These are phyloP conservation scores for Alternaria conjuncta DNA, from an alignment of 2,329 filamentous ascomycete genomes.

Conservation along the genomic window DNA sequence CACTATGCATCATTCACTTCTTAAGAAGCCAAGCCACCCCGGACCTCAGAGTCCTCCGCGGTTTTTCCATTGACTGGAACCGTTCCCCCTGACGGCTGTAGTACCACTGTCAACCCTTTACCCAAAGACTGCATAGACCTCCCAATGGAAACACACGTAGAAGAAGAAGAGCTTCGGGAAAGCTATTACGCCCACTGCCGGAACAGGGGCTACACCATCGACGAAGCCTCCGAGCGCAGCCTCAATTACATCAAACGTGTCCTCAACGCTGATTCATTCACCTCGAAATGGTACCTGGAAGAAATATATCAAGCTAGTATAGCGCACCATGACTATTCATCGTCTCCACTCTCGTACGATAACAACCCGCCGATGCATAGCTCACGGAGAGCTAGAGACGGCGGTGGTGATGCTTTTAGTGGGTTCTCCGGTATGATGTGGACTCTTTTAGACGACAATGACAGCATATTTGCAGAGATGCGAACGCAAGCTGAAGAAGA, in stretches of 20 bases:
- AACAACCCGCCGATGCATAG: not conserved
- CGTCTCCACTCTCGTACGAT: not conserved
- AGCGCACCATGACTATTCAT: not conserved
- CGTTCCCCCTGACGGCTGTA: too few relatives aligned
- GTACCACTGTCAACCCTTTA: too few relatives aligned
- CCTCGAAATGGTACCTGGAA: not conserved
- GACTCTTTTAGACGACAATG: not conserved
- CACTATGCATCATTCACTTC: too few relatives aligned
- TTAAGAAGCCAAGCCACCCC: too few relatives aligned
- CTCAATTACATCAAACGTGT: not conserved
- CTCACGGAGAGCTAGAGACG: not conserved
- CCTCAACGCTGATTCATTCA: not conserved
- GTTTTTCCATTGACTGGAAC: too few relatives aligned
- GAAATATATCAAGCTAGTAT: not conserved
- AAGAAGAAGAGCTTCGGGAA: not conserved
- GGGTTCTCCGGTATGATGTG: not conserved
- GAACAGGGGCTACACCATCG: not conserved
- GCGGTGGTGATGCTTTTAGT: too few relatives aligned
- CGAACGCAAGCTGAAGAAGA: not conserved
- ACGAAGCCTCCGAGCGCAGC: not conserved
- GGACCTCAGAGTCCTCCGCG: too few relatives aligned
- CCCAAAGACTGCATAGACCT: too few relatives aligned
- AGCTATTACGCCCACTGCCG: not conserved
- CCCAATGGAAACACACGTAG: not conserved
- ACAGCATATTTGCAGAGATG: not conserved